Percentiles rank a stretch among this genome's conserved stretches.
phyloP scores from a whole-genome alignment of 2,329 filamentous ascomycete species.

The Septoria petroselini region DNA sequence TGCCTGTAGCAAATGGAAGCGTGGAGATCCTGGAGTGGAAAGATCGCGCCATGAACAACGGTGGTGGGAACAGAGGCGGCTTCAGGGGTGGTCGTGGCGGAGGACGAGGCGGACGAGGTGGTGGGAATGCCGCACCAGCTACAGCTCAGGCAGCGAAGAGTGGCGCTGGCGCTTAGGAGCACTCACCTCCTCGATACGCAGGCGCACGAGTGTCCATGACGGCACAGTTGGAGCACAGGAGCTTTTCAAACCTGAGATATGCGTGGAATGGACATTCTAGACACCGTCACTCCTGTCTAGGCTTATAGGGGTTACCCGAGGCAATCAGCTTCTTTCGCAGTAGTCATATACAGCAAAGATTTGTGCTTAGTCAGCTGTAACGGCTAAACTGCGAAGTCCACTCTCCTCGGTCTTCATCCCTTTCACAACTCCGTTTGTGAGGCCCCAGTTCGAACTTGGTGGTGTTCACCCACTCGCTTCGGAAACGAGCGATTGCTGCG shows the following conservation, averaged over 20 bases:
- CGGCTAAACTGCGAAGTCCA: slow-evolving; percentile 35
- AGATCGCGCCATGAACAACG: slow-evolving; percentile 43
- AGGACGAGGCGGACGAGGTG: slow-evolving; percentile 21
- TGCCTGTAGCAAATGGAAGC: slow-evolving; percentile 77
- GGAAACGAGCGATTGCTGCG: slow-evolving; percentile 53
- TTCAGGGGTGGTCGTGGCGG: slow-evolving; percentile 21
- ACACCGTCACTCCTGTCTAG: too few relatives aligned
- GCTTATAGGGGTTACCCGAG: too few relatives aligned
- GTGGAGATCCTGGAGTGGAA: slow-evolving; percentile 85
- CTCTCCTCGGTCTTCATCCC: slow-evolving; percentile 24
- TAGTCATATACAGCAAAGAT: slow-evolving; percentile 6
- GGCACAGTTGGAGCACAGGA: too few relatives aligned
- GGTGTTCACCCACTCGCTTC: slow-evolving; percentile 54
- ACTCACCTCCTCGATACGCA: too few relatives aligned
- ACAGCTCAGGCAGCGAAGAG: slow-evolving; percentile 9
- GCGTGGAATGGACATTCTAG: too few relatives aligned
- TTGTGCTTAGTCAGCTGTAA: slow-evolving; percentile 34
- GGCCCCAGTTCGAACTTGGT: slow-evolving; percentile 57
- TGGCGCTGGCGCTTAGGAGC: background rate
- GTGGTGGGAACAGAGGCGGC: slow-evolving; percentile 21
- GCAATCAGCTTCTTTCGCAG: too few relatives aligned
- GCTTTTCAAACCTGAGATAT: too few relatives aligned
- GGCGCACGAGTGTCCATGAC: too few relatives aligned
- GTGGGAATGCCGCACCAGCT: slow-evolving; percentile 17
- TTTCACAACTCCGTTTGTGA: slow-evolving; percentile 29